Evolutionary conservation across 352 stramenopile species (phyloP), one percentile per base, ranked within the genome.

Genomic region (Globisporangium iwayamae): DNA sequence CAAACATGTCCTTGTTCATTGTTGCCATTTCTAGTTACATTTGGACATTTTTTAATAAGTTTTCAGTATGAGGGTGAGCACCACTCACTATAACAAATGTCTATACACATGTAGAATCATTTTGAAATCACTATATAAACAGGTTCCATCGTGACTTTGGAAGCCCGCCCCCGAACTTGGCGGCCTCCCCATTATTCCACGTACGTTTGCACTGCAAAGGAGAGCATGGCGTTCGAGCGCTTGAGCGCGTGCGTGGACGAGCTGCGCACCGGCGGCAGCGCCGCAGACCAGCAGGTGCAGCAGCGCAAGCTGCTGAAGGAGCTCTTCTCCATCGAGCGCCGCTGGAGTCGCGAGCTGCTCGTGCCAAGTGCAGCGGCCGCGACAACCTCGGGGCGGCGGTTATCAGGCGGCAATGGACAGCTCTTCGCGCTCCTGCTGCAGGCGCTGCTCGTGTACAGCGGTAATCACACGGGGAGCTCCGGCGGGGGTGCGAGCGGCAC

Each of bases 371-470:
- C 56, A 55, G 59, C 22, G 32, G 45, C 22, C 36, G 46, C 39
- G 72, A 69, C 46, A 68, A 75, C 48, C n/a, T 46, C 52, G 2
- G 41, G 25, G 3, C 50, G 45, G 65, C 70, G 22, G 73, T 66
- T 56, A 58, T 54, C 61, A 76, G 73, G 67, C 41, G 71, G 54
- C 30, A 73, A 74, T 57, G 66, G 73, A 22, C 63, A 72, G 46
- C 66, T 93, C 14, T 93, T 93, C 62, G 65, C 83, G 63, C 57
- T 88, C 41, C 74, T 93, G 43, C 52, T 90, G 62, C 72, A 87
- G 62, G 75, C 81, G 60, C 76, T 91, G 30, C 61, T 89, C 16
- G 82, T 87, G 43, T 91, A 89, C 72, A 90, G 77, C 48, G 84
- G 82, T 4, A 72, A 71, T 25, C 69, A 81, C 48, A 62, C 68